Evolutionary conservation across 164 flowering plant genomes (phyloP), one percentile per base, ranked within the genome.

Genomic region (Magnolia officinalis): DNA sequence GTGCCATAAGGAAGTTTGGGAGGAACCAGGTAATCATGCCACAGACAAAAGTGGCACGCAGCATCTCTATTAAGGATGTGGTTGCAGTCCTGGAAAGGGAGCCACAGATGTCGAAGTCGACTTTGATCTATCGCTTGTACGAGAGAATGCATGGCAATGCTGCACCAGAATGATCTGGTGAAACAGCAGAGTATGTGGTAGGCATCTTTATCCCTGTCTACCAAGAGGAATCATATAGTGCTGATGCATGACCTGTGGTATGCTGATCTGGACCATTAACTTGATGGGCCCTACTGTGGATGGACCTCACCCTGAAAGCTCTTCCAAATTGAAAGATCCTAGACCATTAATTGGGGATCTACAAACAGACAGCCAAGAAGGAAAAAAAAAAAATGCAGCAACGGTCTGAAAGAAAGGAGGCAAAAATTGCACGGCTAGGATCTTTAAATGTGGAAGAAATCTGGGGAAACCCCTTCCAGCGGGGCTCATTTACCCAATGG

Each of bases 31-130:
- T 24, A 23, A 49, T 29, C 8, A 45, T 73, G 59, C 79, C 85
- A n/a, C 89, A 83, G 55, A 64, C 83, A 11, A 83, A 78, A 78
- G 83, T 85, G 5, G 86, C 84, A 9, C 86, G 89, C 10, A 82
- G 66, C 52, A 87, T 95, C 50, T 79, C 92, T 9, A 82, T 92
- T 10, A 92, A 89, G 85, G 98, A 95, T 82, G 92, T 93, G 26
- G 88, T 93, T 77, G 89, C 92, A 1, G 90, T 83, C 20, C 81
- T 95, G 63, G 92, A 90, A 79, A 89, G 95, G 76, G 99, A 93
- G 79, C 91, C 96, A 50, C 96, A 90, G 76, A 92, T 91, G 95
- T 82, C 91, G 1, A 91, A 80, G 71, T 90, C 97, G 1, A 83
- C 87, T 26, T 77, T 92, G 55, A 63, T 93, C 4, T 91, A 92